Conservation (phyloP, 176 grass and related monocot species). For the Eragrostis nindensis region DNA sequence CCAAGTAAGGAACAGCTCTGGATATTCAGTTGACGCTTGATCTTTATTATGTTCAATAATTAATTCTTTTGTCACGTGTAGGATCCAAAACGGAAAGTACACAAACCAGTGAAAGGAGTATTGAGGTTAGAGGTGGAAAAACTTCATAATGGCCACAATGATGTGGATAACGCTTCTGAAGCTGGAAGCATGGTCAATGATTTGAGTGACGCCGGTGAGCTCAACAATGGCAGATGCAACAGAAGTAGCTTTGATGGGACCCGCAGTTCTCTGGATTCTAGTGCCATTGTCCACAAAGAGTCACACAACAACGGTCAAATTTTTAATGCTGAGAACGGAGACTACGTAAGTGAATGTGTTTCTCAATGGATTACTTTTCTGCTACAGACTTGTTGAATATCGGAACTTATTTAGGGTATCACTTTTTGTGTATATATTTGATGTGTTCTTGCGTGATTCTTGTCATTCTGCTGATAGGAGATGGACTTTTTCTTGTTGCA, state of each 20-base stretch:
- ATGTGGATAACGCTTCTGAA: constrained; percentile 85
- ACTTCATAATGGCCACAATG: constrained; percentile 62
- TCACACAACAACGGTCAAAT: constrained; percentile 52
- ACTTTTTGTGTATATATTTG: constrained; percentile 29
- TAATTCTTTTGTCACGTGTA: constrained; percentile 41
- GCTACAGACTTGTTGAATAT: constrained; percentile 1
- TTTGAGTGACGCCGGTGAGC: constrained; percentile 68
- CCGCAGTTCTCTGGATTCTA: constrained; percentile 58
- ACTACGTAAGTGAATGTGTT: constrained; percentile 69
- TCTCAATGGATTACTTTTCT: constrained; percentile 35
- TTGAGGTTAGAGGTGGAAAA: constrained; percentile 93
- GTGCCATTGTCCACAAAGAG: constrained; percentile 46
- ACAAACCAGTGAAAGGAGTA: constrained; percentile 98
- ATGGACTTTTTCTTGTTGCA: constrained; percentile 53
- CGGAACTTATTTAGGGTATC: constrained; percentile 7
- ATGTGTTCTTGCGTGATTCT: constrained; percentile 9
- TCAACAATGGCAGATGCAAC: constrained; percentile 58
- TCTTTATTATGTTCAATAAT: constrained; percentile 28
- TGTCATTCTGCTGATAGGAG: constrained; percentile 22
- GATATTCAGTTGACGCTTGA: constrained; percentile 30
- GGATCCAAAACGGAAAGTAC: constrained; percentile 98
- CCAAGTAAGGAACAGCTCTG: constrained; percentile 57
- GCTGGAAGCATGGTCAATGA: constrained; percentile 84
- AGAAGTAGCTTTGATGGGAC: constrained; percentile 66
- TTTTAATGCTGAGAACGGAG: constrained; percentile 59